Conservation (phyloP, 257 asterid species). For the Plantago elongata region DNA sequence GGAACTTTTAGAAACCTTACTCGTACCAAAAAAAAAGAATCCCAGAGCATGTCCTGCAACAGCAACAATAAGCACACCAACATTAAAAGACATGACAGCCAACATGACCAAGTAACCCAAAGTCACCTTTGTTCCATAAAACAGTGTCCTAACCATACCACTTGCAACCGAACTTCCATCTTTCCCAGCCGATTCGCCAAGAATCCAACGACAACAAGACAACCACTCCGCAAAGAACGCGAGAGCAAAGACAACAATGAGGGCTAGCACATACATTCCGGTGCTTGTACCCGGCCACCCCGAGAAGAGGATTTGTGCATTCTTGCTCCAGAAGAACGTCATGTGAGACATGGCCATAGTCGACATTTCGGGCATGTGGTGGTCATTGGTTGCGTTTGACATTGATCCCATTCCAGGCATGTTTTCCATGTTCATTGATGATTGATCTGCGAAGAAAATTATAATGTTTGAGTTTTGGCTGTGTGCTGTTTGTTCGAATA, state of each 20-base stretch:
- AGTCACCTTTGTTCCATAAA: slow-evolving; percentile 41
- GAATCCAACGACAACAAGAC: slow-evolving; percentile 23
- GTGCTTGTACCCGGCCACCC: slow-evolving; percentile 64
- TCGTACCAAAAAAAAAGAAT: slow-evolving; percentile 49
- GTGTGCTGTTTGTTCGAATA: too few species aligned
- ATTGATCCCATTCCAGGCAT: slow-evolving; percentile 33
- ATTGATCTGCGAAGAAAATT: too few species aligned
- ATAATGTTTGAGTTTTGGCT: too few species aligned
- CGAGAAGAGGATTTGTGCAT: slow-evolving; percentile 55
- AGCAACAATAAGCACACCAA: slow-evolving; percentile 53
- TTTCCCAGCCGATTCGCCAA: background rate
- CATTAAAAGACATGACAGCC: slow-evolving; percentile 74
- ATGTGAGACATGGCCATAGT: slow-evolving; percentile 41
- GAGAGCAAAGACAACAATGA: slow-evolving; percentile 38
- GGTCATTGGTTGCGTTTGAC: background rate
- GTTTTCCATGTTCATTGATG: slow-evolving; percentile 19
- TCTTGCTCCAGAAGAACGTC: slow-evolving; percentile 75
- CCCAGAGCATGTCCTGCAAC: slow-evolving; percentile 55
- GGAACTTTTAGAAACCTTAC: slow-evolving; percentile 34
- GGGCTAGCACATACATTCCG: slow-evolving; percentile 56
- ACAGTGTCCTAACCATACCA: slow-evolving; percentile 32
- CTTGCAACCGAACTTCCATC: slow-evolving; percentile 5
- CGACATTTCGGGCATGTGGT: background rate
- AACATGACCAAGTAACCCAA: slow-evolving; percentile 58
- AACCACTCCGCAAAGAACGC: slow-evolving; percentile 49